Evolutionary conservation across 2,329 filamentous ascomycete genomes (phyloP).

Genomic region (Penicillium sp.): DNA sequence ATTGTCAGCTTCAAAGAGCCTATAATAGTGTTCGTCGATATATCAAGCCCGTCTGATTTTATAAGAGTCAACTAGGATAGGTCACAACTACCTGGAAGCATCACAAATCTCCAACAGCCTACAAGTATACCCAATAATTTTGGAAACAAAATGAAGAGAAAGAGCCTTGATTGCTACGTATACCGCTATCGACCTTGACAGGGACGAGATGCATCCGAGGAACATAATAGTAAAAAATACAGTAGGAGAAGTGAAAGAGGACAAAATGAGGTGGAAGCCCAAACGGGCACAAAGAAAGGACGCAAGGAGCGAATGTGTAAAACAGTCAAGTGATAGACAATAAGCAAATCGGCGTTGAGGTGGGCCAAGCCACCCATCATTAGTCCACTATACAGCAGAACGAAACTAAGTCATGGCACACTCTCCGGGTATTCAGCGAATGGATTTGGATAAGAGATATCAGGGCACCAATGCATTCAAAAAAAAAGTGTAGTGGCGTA

Average conservation of each 20-base stretch:
- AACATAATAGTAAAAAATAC: slow-evolving; percentile 15
- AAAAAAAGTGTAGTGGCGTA: background rate
- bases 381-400: slow-evolving; percentile 7
- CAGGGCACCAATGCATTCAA: background rate
- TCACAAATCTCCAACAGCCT: background rate
- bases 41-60: too few relatives aligned
- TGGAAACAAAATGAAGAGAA: background rate
- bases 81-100: background rate
- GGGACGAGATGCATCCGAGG: slow-evolving; percentile 3
- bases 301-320: slow-evolving; percentile 8
- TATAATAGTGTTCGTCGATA: too few relatives aligned
- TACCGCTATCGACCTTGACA: slow-evolving; percentile 5
- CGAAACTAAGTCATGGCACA: slow-evolving; percentile 1
- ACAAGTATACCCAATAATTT: background rate
- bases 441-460: background rate
- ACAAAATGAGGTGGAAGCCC: background rate
- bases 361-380: slow-evolving; percentile 5
- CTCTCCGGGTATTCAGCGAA: slow-evolving; percentile 1
- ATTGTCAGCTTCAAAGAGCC: too few relatives aligned
- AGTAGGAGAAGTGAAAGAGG: slow-evolving; percentile 2
- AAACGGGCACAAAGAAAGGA: slow-evolving; percentile 2
- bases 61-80: background rate
- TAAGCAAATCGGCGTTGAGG: slow-evolving; percentile 6
- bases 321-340: slow-evolving; percentile 11
- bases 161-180: slow-evolving; percentile 13